A percentile compares a stretch with the other conserved stretches of the same genome.
These are phyloP conservation scores for Cyclospora cayetanensis DNA, from an alignment of 169 alveolate species.

Conservation along the genomic window DNA sequence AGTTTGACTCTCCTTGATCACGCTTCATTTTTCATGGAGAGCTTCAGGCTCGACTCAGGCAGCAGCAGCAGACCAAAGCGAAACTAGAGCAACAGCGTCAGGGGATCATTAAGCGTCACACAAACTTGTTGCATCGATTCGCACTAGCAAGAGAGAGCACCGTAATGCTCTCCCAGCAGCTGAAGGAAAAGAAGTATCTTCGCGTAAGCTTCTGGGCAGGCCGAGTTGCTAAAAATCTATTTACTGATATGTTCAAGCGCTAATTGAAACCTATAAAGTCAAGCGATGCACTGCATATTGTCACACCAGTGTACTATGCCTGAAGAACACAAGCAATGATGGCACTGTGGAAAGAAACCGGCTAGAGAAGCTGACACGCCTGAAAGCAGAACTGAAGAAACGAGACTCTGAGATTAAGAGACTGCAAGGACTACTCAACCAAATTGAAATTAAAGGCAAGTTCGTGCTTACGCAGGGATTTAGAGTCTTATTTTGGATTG, in stretches of 20 bases:
- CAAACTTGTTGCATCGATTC: slow-evolving; percentile 21
- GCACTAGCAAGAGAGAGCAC: slow-evolving; percentile 40
- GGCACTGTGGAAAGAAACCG: slow-evolving; percentile 34
- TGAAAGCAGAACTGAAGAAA: background rate
- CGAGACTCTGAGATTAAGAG: slow-evolving; percentile 18
- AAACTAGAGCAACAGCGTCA: slow-evolving; percentile 11
- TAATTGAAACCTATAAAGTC: too few relatives aligned
- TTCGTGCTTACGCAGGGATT: background rate
- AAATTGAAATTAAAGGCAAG: slow-evolving; percentile 38
- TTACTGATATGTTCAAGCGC: background rate
- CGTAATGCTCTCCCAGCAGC: slow-evolving; percentile 33
- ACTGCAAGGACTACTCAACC: background rate
- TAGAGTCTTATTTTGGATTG: too few relatives aligned
- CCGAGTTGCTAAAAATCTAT: too few relatives aligned
- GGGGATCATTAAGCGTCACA: slow-evolving; percentile 39
- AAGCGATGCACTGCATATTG: too few relatives aligned
- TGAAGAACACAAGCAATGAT: slow-evolving; percentile 59
- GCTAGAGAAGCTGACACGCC: slow-evolving; percentile 14
- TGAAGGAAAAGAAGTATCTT: slow-evolving; percentile 31
- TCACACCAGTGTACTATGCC: background rate
- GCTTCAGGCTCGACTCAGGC: slow-evolving; percentile 6
- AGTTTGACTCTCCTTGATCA: too few relatives aligned
- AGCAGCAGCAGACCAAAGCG: slow-evolving; percentile 18
- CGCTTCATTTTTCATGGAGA: too few relatives aligned
- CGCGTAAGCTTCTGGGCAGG: background rate